Base-by-base conservation (phyloP, 371 early-diverging fungal species). In the Mucor racemosus region DNA sequence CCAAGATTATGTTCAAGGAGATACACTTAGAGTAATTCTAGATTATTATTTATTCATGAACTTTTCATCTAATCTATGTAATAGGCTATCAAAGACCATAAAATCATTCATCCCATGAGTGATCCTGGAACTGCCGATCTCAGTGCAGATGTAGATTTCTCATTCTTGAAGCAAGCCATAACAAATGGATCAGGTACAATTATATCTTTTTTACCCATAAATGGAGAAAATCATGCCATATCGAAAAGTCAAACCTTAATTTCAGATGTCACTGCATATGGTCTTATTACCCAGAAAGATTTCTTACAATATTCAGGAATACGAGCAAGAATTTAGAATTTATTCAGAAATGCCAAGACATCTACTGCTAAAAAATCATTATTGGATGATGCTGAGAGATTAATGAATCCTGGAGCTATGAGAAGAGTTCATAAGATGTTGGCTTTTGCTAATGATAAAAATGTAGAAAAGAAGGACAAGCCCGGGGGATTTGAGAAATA, bases 141-240 rank as follows among this genome's bases (percentile, higher is more conserved):
- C 31, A 95, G 94, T 62, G 94, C 92, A 0, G 94, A 99, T 77
- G 98, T 98, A 0, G 95, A 98, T 73, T 98, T 98, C 76, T 72
- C 86, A 26, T 86, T 90, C 59, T 68, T 98, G 48, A 84, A 86
- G 48, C 74, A 85, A 17, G 90, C 91, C 0, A 84, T 87, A 40
- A 65, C 67, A 15, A 81, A 76, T 33, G 65, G 60, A 39, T 48
- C 75, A 50, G 55, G 72, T 86, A 62, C 38, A 11, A 7, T 38
- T 26, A 26, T 26, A 26, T 26, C 1, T 26, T 1, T 26, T 1
- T 26, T 10, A 9, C 1, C 50, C n/a, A 63, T 82, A 60, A 68
- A 64, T 53, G 1, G 15, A 59, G n/a, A 42, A 63, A 36, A 33
- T 34, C 14, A 14, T n/a, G 9, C 4, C 38, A 38, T 38, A 3